Conservation (phyloP, 2,329 filamentous ascomycete genomes). For the Trichoderma gracile region DNA sequence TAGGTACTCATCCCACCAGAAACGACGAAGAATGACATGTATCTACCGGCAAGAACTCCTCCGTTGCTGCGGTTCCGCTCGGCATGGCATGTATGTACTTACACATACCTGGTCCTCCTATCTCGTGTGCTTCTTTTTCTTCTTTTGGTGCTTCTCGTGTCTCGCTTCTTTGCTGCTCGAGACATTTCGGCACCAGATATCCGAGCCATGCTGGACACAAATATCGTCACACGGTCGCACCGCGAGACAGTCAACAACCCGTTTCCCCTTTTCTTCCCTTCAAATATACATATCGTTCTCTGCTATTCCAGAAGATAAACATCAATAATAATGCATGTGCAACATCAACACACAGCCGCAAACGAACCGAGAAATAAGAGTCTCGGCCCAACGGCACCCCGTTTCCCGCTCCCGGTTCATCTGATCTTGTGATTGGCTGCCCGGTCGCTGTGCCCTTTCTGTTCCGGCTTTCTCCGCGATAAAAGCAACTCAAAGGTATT, state of each 20-base stretch:
- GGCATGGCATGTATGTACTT: background rate
- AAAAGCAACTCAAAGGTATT: background rate
- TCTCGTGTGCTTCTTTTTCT: background rate
- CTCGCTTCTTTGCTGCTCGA: background rate
- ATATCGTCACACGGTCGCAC: slow-evolving; percentile 1
- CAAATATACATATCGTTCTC: too few relatives aligned
- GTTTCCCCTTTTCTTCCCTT: background rate
- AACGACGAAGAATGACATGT: background rate
- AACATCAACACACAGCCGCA: too few relatives aligned
- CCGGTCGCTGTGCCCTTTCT: background rate
- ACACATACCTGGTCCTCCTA: background rate
- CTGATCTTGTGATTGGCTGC: slow-evolving; percentile 26
- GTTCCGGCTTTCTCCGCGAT: slow-evolving; percentile 30
- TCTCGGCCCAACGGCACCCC: slow-evolving; percentile 31
- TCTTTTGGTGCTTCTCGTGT: background rate
- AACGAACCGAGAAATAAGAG: background rate
- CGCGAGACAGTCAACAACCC: background rate
- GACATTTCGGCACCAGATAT: slow-evolving; percentile 20
- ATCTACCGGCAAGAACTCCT: background rate
- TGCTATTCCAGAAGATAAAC: background rate
- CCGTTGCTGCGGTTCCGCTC: slow-evolving; percentile 15
- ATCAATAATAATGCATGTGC: background rate
- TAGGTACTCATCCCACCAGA: slow-evolving; percentile 3
- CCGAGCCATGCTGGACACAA: slow-evolving; percentile 11
- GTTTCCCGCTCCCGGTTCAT: background rate